Conservation (phyloP, 495 filamentous ascomycete genomes). For the Bombardia bombarda region DNA sequence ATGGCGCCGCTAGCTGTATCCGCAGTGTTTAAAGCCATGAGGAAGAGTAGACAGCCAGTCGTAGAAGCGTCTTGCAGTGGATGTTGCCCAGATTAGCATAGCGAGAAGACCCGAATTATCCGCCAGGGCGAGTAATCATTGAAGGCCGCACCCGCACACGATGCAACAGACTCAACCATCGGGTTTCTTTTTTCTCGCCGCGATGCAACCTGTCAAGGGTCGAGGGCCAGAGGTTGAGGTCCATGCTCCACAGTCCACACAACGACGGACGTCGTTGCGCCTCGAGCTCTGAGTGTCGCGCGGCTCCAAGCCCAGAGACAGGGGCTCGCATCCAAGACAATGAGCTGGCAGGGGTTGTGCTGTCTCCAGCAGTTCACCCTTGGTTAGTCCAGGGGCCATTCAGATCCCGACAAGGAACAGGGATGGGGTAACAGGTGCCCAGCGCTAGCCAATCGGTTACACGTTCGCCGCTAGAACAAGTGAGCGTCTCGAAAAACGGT, state of each 20-base stretch:
- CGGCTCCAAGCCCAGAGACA: constrained; percentile 7
- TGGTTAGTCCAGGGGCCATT: background rate
- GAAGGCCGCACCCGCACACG: constrained; percentile 6
- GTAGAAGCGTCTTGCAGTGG: background rate
- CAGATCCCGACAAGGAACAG: background rate
- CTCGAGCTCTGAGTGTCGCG: constrained; percentile 7
- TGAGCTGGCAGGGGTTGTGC: constrained; percentile 7
- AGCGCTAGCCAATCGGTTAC: constrained; percentile 22
- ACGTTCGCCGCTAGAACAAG: too few species aligned
- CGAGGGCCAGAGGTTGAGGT: constrained; percentile 1
- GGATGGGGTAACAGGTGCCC: too few species aligned
- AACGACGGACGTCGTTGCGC: background rate
- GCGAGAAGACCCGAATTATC: background rate
- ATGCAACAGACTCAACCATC: constrained; percentile 1
- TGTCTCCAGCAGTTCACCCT: background rate
- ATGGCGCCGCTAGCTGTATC: too few species aligned
- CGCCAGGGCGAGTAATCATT: background rate
- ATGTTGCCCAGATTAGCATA: background rate
- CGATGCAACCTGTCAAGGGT: constrained; percentile 3
- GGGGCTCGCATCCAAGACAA: constrained; percentile 5
- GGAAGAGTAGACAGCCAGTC: background rate
- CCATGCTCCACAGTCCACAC: constrained; percentile 2
- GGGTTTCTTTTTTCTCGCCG: background rate
- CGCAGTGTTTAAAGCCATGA: background rate
- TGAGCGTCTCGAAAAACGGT: too few species aligned